Evolutionary conservation across 1,284 basidiomycete species (phyloP).

Genomic region (Cryptococcus floricola): DNA sequence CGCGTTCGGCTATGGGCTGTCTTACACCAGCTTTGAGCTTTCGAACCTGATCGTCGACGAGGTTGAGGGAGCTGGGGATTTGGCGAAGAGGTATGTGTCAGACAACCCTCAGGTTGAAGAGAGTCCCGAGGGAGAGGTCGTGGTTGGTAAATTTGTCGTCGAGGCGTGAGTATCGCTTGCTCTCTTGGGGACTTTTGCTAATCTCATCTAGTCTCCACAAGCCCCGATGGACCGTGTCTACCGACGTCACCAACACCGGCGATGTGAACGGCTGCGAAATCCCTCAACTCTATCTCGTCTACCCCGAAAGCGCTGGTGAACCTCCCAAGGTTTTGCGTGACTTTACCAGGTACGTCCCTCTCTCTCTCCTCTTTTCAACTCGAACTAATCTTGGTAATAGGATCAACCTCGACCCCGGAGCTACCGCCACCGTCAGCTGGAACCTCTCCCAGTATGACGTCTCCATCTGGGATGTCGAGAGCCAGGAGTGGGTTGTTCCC

Average conservation of each 20-base stretch:
- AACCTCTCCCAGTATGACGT: slow-evolving; percentile 47
- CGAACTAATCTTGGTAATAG: slow-evolving; percentile 10
- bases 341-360: slow-evolving; percentile 6
- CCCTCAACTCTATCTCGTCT: slow-evolving; percentile 46
- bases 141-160: not conserved
- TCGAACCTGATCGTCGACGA: slow-evolving; percentile 53
- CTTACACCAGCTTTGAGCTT: slow-evolving; percentile 75
- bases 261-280: slow-evolving; percentile 48
- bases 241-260: slow-evolving; percentile 51
- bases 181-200: not conserved
- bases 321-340: slow-evolving; percentile 43
- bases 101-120: not conserved
- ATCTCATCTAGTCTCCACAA: slow-evolving; percentile 36
- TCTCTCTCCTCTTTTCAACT: too few relatives aligned
- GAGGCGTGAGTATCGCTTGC: slow-evolving; percentile 1
- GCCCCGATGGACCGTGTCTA: slow-evolving; percentile 40
- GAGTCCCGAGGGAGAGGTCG: not conserved
- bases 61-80: slow-evolving; percentile 2
- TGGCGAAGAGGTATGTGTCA: not conserved
- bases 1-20: slow-evolving; percentile 79
- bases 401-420: slow-evolving; percentile 42
- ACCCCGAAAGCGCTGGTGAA: slow-evolving; percentile 43
- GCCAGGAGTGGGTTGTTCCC: slow-evolving; percentile 46
- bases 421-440: slow-evolving; percentile 35
- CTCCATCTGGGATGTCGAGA: slow-evolving; percentile 47